These are phyloP conservation scores for Phialocephala subalpina DNA, from an alignment of 2,329 filamentous ascomycete species.

Conservation along the genomic window DNA sequence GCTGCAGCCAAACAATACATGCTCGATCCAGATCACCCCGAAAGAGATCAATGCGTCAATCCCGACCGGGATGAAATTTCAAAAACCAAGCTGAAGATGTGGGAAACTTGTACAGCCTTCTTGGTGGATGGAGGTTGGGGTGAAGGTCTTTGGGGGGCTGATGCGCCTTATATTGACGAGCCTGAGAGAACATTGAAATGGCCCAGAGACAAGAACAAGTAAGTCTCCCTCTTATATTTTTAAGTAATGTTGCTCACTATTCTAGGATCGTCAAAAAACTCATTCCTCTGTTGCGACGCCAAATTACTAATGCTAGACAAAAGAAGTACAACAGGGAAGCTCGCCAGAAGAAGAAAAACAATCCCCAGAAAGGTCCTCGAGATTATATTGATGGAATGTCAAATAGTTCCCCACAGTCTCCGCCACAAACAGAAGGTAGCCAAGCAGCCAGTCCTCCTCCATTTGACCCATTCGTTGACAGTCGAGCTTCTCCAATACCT, in stretches of 20 bases:
- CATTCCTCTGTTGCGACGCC: conserved; percentile 43
- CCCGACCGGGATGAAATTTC: conserved; percentile 37
- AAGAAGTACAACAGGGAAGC: conserved; percentile 39
- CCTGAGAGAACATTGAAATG: conserved; percentile 38
- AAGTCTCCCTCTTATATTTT: conserved; percentile 23
- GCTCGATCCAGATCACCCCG: conserved; percentile 41
- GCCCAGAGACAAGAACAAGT: conserved; percentile 42
- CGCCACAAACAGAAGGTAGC: not conserved
- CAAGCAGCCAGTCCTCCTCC: not conserved
- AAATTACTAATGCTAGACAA: conserved; percentile 46
- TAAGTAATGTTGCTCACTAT: conserved; percentile 19
- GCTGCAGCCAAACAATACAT: conserved; percentile 44
- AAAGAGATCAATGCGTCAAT: conserved; percentile 39
- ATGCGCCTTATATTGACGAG: conserved; percentile 23
- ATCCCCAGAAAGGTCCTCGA: conserved; percentile 12
- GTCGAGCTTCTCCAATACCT: too few species aligned
- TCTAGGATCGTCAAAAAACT: conserved; percentile 39
- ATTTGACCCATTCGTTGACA: too few species aligned
- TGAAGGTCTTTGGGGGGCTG: conserved; percentile 36
- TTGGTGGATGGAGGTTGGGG: conserved; percentile 44
- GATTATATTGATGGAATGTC: not conserved
- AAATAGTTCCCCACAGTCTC: not conserved
- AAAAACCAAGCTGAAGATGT: conserved; percentile 42
- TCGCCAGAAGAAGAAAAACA: conserved; percentile 28
- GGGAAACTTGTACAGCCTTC: conserved; percentile 38